Base-by-base conservation (phyloP, 2,329 filamentous ascomycete genomes). In the Xylaria sp. region DNA sequence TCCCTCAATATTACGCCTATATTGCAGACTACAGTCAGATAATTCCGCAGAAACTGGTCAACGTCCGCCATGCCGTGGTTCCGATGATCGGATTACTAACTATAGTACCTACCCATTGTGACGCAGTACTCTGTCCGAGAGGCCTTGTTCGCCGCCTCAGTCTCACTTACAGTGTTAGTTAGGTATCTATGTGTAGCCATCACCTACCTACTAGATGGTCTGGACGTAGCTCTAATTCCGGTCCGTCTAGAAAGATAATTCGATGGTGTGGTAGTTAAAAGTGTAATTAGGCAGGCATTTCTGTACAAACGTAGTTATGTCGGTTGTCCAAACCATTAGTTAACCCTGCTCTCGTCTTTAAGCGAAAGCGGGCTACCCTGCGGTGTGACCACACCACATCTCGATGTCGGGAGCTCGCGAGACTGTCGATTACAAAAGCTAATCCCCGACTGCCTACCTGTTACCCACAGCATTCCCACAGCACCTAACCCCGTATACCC, bases 21-120 rank as follows among this genome's bases (percentile, higher is more conserved):
- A 47, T 47, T 17, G 19, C 17, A 6, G n/a, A 47, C 42, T 47
- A 47, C 17, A 47, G 42, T 19, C 17, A 42, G n/a, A 19, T 8
- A n/a, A 17, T 4, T 17, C 42, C n/a, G 42, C n/a, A 3, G 42
- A 7, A 58, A 24, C 2, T 21, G 21, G 36, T 14, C 34, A 11
- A 36, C 3, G 34, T 36, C 34, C 34, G 34, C 34, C 11, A 7
- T 36, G 8, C 34, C 1, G 34, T 54, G 24, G 21, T 36, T 34
- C 60, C 60, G 51, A 39, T 63, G 3, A 56, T 56, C 60, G 60
- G 60, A 62, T 55, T 48, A 62, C 24, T 30, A 50, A 62, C 24
- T 30, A 50, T 39, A 51, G 14, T 12, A 47, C 3, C 17, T 47
- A 47, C 14, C 17, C n/a, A n/a, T 8, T 19, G n/a, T 19, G 42